Evolutionary conservation across 2,329 filamentous ascomycete species (phyloP), one percentile per base, ranked within the genome.

Genomic region (Ceratocystis alfenasii): DNA sequence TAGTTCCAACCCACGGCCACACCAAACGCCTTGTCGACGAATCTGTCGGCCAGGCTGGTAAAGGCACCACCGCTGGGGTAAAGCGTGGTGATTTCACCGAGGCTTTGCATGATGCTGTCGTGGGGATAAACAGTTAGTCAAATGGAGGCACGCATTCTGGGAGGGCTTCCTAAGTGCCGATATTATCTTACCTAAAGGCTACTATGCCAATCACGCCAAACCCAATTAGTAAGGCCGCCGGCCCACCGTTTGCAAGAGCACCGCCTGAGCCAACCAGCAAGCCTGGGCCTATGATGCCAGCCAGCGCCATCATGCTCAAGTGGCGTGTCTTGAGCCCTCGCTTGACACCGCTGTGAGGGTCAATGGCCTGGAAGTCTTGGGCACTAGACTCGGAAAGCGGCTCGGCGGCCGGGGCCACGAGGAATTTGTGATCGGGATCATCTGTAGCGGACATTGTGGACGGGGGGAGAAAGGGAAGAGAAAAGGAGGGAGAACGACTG

Each of bases 21-120:
- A 10, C 82, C 83, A 70, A 89, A 86, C 0, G 85, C 85, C 70
- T 84, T 83, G 72, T 89, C 87, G 36, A 89, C 83, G 69, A 90
- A 87, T 6, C 87, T 81, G 69, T 87, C 84, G 0, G 85, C 85
- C 45, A 89, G 80, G 8, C 82, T 83, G n/a, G 85, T 84, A 70
- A 90, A 90, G 0, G 85, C 85, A 2, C 87, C 87, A 4, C 85
- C 84, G 0, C 83, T 86, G 0, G 87, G 87, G 69, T 87, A 89
- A 1, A 90, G 75, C 5, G 87, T 90, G 2, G 87, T 88, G 70
- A 90, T 77, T 73, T 91, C 88, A 22, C 88, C 88, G 5, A 91
- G 76, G 3, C 83, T 87, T 77, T 90, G 87, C 83, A 88, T 89
- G 69, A 87, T 81, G 69, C 68, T 69, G 41, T 46, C 22, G 45